Evolutionary conservation across 129 eudicot genomes (phyloP), one percentile per base, ranked within the genome.

Genomic region (Dittrichia graveolens): DNA sequence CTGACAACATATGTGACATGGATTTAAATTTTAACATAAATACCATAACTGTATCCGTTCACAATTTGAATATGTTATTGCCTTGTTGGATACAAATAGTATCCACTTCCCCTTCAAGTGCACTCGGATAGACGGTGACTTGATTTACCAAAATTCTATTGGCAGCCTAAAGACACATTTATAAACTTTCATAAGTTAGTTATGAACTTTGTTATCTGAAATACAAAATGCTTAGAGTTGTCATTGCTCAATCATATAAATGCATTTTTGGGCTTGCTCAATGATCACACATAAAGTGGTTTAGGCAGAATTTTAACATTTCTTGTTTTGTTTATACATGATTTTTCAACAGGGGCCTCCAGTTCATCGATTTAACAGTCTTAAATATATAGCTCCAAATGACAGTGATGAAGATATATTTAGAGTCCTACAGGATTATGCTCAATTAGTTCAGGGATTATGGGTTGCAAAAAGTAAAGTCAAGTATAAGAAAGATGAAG

Each of bases 381-480:
- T 94, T 60, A 90, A 76, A 80, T 82, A 94, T 81, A 81, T 87
- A 58, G 98, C 96, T 57, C 93, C 89, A 12, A 78, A 83, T 74
- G 76, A 80, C 7, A 37, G 84, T 13, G 85, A 70, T 56, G 91
- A 83, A 72, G 91, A 81, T 53, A 81, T 90, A 65, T 76, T 88
- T 56, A 65, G 8, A 73, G 82, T 86, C 56, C 85, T 94, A 19
- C 71, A 76, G 56, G 73, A 72, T 39, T 77, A 62, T 74, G 95
- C 91, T 71, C 75, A 53, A 31, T 79, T 90, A 56, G 84, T 94
- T 41, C 98, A 94, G 84, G 98, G 98, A 24, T 68, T 85, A 42
- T 90, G 97, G 98, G 88, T 94, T 72, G 87, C 93, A 76, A 90
- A 79, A 84, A 87, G 83, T 72, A 37, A 71, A 35, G 43, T 94